phyloP scores from a whole-genome alignment of 345 rosid genomes.

The Lagerstroemia speciosa region DNA sequence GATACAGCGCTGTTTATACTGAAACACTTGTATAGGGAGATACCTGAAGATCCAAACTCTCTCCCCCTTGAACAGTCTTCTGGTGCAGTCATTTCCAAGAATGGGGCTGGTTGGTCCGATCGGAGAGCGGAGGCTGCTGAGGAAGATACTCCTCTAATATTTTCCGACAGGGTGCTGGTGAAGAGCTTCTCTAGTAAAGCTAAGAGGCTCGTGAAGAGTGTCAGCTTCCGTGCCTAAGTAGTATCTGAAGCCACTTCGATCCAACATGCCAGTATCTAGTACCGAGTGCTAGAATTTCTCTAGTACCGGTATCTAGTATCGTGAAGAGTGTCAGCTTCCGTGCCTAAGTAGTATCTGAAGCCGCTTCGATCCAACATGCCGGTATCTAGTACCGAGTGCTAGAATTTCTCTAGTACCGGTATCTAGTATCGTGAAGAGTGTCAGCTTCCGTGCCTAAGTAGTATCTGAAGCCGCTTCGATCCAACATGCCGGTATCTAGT shows the following conservation, averaged over 20 bases:
- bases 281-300: constrained; percentile 64
- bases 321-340: constrained; percentile 5
- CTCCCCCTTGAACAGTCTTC: constrained; percentile 22
- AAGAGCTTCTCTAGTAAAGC: constrained; percentile 59
- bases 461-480: not conserved
- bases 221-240: constrained; percentile 1
- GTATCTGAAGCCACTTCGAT: not conserved
- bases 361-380: not conserved
- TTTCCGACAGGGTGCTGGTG: constrained; percentile 37
- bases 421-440: constrained; percentile 24
- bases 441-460: constrained; percentile 1
- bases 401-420: constrained; percentile 56
- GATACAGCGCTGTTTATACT: constrained; percentile 92
- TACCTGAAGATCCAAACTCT: constrained; percentile 49
- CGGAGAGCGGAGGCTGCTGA: constrained; percentile 44
- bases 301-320: constrained; percentile 41
- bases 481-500: not conserved
- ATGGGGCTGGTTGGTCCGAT: constrained; percentile 19
- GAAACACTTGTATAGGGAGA: constrained; percentile 68
- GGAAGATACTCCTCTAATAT: constrained; percentile 74
- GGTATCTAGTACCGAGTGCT: not conserved
- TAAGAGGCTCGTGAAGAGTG: constrained; percentile 24
- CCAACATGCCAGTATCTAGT: not conserved
- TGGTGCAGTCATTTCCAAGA: constrained; percentile 20
- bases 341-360: not conserved